Evolutionary conservation across 2,329 filamentous ascomycete genomes (phyloP), one percentile per base, ranked within the genome.

Genomic region (Diaporthe capsici): DNA sequence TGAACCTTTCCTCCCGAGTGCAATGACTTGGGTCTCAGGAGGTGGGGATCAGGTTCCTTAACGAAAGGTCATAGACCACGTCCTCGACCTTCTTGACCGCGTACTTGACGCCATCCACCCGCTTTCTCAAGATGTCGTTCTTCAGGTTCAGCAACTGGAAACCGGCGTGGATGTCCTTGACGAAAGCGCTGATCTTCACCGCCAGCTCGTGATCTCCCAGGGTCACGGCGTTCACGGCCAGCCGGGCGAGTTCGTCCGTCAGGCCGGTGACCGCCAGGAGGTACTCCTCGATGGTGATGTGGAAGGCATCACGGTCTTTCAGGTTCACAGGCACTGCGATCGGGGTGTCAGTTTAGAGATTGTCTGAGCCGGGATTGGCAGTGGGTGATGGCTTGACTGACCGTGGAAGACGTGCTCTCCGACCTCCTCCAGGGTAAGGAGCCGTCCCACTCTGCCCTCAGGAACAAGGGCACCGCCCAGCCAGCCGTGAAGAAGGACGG

Each of bases 141-240:
- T 98, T 98, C 80, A 99, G 88, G 83, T 99, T 99, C 79, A 99
- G 90, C 79, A 98, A 91, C 89, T 98, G 97, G 86, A 99, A 99
- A 22, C 96, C 97, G 3, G 96, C 95, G 81, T 98, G 96, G 51
- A 99, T 86, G 82, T 98, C 96, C 87, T 98, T 98, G 87, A 98
- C 92, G 83, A 98, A 98, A 78, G 92, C 90, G 83, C 94, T 95
- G 84, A 98, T 98, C 82, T 94, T 92, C 73, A 98, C 89, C 25
- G 97, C 97, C 76, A 97, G 91, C 75, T 91, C 89, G 81, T 96
- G 95, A 85, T 99, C 96, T 75, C 95, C 95, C 51, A 98, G 88
- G 0, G 96, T 98, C 78, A 99, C 97, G 7, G 95, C 94, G 86
- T 99, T 99, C 85, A 97, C 95, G 47, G 97, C 95, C 75, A 99